Evolutionary conservation across 208 protist species (phyloP), one percentile per base, ranked within the genome.

Genomic region (Naegleria lovaniensis): DNA sequence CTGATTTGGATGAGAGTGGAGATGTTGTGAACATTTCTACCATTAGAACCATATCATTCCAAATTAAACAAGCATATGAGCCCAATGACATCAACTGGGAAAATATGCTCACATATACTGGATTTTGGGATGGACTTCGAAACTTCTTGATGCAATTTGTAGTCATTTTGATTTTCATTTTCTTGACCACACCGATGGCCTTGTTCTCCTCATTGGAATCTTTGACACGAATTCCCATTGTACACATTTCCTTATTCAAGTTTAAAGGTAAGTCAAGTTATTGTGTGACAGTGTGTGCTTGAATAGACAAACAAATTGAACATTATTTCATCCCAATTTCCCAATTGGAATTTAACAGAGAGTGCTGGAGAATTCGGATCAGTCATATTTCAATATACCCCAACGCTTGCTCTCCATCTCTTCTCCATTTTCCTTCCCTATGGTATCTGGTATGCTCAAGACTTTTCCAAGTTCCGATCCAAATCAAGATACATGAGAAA

Each of bases 41-140:
- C n/a, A 33, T 36, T 36, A 79, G 29, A 36, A 79, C 19, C n/a
- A 79, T 79, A 36, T 36, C 67, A 79, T 79, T 89, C 13, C 11
- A 13, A n/a, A 40, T 89, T 40, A 52, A 36, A 13, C 22, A 29
- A n/a, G 48, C 85, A 25, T 40, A 67, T 38, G 85, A 89, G 22
- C 85, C 85, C 16, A 48, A 38, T 41, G 85, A 89, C 59, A 89
- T 89, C 48, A 33, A 67, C 51, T 89, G 85, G 85, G 41, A 89
- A 9, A 89, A 89, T 89, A 67, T 67, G 41, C 59, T 89, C 5
- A 89, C 41, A 19, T 67, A 67, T 67, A 89, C 16, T 9, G 85
- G 48, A 11, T 52, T 15, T 39, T 59, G 19, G 16, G 85, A 89
- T 89, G 19, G 2, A 13, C 2, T 89, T 5, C 33, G 85, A 67